Evolutionary conservation across 108 stramenopile genomes (phyloP).

Genomic region (Aurantiochytrium sp.): DNA sequence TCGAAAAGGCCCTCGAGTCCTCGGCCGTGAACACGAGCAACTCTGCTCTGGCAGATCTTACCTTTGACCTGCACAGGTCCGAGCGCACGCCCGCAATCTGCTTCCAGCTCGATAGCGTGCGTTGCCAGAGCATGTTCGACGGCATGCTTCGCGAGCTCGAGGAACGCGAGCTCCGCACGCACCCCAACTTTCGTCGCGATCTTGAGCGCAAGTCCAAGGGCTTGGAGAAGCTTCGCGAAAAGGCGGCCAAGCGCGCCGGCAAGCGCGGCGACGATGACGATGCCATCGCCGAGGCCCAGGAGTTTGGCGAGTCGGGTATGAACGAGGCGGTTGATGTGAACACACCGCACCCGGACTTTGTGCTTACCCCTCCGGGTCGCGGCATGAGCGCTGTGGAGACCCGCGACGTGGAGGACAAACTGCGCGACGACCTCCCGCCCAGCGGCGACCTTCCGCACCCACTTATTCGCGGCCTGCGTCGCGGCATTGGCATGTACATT

Average conservation of each 20-base stretch:
- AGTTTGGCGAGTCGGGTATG: conserved; percentile 71
- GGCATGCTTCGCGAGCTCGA: conserved; percentile 76
- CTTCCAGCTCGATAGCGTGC: conserved; percentile 96
- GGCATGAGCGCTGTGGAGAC: conserved; percentile 83
- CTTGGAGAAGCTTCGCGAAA: conserved; percentile 70
- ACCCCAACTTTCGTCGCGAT: conserved; percentile 83
- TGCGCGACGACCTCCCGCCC: conserved; percentile 67
- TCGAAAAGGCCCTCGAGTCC: not conserved
- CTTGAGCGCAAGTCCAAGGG: conserved; percentile 31
- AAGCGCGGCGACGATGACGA: conserved; percentile 76
- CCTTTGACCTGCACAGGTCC: conserved; percentile 53
- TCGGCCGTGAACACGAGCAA: not conserved
- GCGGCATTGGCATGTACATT: conserved; percentile 97
- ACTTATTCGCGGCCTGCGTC: conserved; percentile 86
- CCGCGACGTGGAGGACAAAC: conserved; percentile 81
- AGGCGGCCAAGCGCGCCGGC: conserved; percentile 73
- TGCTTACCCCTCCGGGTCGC: conserved; percentile 76
- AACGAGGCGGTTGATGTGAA: conserved; percentile 81
- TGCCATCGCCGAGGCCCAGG: conserved; percentile 81
- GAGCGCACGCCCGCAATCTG: conserved; percentile 87
- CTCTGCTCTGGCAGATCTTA: not conserved
- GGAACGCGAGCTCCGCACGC: conserved; percentile 74
- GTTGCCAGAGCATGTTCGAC: conserved; percentile 92
- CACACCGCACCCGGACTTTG: conserved; percentile 91
- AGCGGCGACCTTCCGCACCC: conserved; percentile 85